Base-by-base conservation (phyloP, 148 eudicot species). In the Rhododendron ovatum region DNA sequence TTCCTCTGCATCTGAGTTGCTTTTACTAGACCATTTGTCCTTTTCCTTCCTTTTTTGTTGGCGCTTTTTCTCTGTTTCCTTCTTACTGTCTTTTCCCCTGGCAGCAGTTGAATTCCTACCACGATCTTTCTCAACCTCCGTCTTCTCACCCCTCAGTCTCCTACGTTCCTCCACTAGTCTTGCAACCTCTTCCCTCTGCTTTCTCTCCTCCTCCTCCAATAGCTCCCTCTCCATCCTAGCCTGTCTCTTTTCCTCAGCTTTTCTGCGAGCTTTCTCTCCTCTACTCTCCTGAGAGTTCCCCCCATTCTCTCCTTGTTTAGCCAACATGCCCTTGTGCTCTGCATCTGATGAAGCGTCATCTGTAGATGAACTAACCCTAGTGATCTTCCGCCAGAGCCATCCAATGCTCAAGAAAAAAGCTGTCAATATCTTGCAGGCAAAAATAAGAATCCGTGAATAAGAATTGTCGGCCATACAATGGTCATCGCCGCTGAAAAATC, bases 161-260 rank as follows among this genome's bases (percentile, higher is more conserved):
- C 99, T 92, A 55, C 95, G 94, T 88, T 97, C 99, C 86, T 95
- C 99, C 51, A 97, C 98, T 91, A 97, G 82, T 85, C 95, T 93
- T 11, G 98, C 96, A 59, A 97, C 99, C 90, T 97, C 99, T 87
- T 97, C 99, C 84, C 98, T 94, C 86, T 95, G 99, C 94, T 95
- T 97, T 87, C 93, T 93, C 85, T 97, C 99, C 89, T 97, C 99
- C 89, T 95, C 98, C 88, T 97, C 99, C 88, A 92, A 73, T 78
- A 93, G 92, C 88, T 97, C 99, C 89, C 90, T 97, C 91, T 95
- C 98, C 90, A 97, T 53, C 86, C 98, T 97, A 92, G 98, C 99
- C 86, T 90, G 98, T 87, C 95, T 91, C 91, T 94, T 97, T 91
- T 97, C 99, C 91, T 97, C 99, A 82, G 99, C 99, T 90, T 97